Evolutionary conservation across 2,329 filamentous ascomycete species (phyloP).

Genomic region (Penicillium sp.): DNA sequence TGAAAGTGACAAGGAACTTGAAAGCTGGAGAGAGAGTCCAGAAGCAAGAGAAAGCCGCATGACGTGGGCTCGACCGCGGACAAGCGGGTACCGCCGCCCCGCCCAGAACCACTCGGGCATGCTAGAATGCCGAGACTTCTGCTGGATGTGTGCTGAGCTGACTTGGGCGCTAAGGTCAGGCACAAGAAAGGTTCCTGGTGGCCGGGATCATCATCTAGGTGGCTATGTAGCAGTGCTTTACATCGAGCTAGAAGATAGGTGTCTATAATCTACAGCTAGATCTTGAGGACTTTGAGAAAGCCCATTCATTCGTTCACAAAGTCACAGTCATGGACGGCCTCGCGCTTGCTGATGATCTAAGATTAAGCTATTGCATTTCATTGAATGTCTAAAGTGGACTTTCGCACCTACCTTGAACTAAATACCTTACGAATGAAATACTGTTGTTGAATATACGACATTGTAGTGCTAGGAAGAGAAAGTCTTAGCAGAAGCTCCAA

Average conservation of each 20-base stretch:
- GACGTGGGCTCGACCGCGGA: constrained; percentile 17
- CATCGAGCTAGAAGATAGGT: too few relatives aligned
- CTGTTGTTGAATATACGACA: too few relatives aligned
- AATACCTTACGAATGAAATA: too few relatives aligned
- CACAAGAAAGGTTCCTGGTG: background rate
- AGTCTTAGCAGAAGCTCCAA: background rate
- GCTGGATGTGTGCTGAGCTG: background rate
- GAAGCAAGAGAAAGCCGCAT: constrained; percentile 8
- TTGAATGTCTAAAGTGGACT: too few relatives aligned
- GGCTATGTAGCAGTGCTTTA: background rate
- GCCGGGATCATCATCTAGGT: background rate
- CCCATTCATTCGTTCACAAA: too few relatives aligned
- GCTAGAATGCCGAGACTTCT: background rate
- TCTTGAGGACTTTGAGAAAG: background rate
- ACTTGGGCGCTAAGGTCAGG: background rate
- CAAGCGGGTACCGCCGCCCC: constrained; percentile 2
- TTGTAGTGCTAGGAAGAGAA: background rate
- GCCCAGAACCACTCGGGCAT: background rate
- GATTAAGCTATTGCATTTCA: too few relatives aligned
- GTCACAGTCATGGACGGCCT: too few relatives aligned
- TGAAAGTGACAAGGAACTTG: background rate
- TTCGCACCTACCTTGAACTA: too few relatives aligned
- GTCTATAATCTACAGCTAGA: background rate
- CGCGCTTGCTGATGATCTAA: too few relatives aligned
- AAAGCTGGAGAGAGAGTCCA: constrained; percentile 4